Percentiles rank a stretch among this genome's conserved stretches.
phyloP scores from a whole-genome alignment of 73 alveolate species.

The Symbiodinium natans region DNA sequence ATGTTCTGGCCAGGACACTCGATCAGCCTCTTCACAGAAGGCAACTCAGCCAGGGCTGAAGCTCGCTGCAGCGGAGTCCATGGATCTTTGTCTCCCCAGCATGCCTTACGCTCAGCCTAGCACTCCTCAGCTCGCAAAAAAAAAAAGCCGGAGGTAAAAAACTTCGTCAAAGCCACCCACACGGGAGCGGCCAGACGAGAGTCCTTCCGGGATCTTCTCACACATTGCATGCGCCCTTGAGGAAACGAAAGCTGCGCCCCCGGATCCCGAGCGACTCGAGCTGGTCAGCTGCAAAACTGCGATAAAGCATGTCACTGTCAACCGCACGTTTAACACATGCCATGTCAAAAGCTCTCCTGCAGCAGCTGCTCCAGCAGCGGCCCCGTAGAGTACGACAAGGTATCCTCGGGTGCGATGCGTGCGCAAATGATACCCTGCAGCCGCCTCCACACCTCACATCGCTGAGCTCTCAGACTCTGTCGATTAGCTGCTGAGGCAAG shows the following conservation, averaged over 20 bases:
- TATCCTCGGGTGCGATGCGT: conserved; percentile 12
- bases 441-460: no score
- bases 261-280: not conserved
- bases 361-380: conserved; percentile 67
- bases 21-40: conserved; percentile 19
- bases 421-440: no score
- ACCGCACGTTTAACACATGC: no score
- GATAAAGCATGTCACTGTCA: no score
- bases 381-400: conserved; percentile 63
- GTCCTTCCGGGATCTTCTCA: not conserved
- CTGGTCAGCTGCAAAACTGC: no score
- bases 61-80: conserved; percentile 81
- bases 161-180: not conserved
- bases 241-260: not conserved
- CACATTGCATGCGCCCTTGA: no score
- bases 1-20: not conserved
- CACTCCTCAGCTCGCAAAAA: not conserved
- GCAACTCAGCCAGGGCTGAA: conserved; percentile 24
- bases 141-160: not conserved
- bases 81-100: conserved; percentile 84
- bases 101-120: not conserved
- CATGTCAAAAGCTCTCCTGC: not conserved
- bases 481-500: not conserved
- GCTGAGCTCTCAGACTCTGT: no score
- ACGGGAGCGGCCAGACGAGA: conserved; percentile 38